Evolutionary conservation across 495 filamentous ascomycete species (phyloP), one percentile per base, ranked within the genome.

Genomic region (Podospora bellae-mahoneyi): DNA sequence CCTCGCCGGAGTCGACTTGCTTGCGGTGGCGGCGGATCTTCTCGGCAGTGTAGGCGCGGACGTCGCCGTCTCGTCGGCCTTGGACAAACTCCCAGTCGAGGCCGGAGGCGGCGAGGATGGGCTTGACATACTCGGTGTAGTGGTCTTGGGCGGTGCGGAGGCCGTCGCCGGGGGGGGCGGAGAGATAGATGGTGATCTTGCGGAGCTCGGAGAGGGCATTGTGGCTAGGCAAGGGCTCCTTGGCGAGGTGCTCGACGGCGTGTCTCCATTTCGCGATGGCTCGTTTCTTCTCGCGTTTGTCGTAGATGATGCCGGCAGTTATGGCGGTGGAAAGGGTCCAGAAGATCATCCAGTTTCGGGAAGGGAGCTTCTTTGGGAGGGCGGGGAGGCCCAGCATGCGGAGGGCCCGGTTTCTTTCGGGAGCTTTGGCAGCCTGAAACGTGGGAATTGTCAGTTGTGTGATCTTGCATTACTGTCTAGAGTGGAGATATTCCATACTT

Each of bases 311-410:
- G 13, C 91, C 89, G 6, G 84, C 88, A 0, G 90, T 88, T 71
- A 97, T 90, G 44, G 91, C 88, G 32, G 88, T 88, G 16, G 89
- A 89, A 69, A 98, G 78, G 19, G 90, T 81, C 74, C 94, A 83
- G 82, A 99, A 98, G 71, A 99, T 97, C 80, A 92, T 86, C 95
- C 95, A 99, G 75, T 98, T 98, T 30, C 96, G 89, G 15, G 95
- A 99, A 20, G 95, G 95, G 10, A 99, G 88, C 81, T 90, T 93
- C 72, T 90, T 84, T 18, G 90, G 88, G 68, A 96, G 83, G 64
- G 86, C 89, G 27, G 94, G 93, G 66, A 98, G 81, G 77, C 92
- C 92, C 80, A 93, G 87, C 86, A 92, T 91, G 72, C 84, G 88
- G 68, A 90, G 84, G 19, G 85, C 90, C 55, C 87, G 90, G 77